Evolutionary conservation across 768 basidiomycete genomes (phyloP), one percentile per base, ranked within the genome.

Genomic region (Tylopilus sp.): DNA sequence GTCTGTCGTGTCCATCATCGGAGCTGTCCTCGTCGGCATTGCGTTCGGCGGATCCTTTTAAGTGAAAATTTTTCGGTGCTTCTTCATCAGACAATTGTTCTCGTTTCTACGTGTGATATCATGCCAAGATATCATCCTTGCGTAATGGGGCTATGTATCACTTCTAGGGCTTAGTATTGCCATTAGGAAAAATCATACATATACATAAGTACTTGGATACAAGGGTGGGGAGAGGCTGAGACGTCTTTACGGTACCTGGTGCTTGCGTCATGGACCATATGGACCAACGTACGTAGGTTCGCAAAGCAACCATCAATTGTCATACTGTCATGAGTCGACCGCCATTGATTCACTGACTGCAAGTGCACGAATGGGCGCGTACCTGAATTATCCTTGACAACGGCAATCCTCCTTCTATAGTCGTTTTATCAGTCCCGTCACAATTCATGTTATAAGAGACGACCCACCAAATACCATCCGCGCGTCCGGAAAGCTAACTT

Each of bases 301-400:
- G 33, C 35, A 25, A 3, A 51, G 35, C 79, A 47, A 22, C 38
- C 33, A 45, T 69, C 53, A 69, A 21, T 46, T 18, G n/a, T 57
- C 46, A 9, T 57, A 59, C 52, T 59, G 33, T 4, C 25, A 26
- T 52, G 9, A 53, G 47, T 25, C 18, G 10, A 13, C 18, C 36
- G 31, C 18, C 23, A 2, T 28, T 28, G 21, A 31, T n/a, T n/a
- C n/a, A n/a, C n/a, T n/a, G n/a, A n/a, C n/a, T n/a, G n/a, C n/a
- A n/a, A n/a, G n/a, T n/a, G n/a, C n/a, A n/a, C n/a, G n/a, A 33
- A 25, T 22, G 18, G 6, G 35, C 15, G 21, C 64, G 30, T 42
- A 53, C 67, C 62, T 62, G 49, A 2, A 67, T 40, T 6, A 55
- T 22, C 36, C 25, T 56, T 0, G 67, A 69, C n/a, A 20, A 23